Percentiles rank a stretch among this genome's conserved stretches.
Conservation (phyloP, 1,139 yeast species). For the Zygosaccharomyces pseudobailii region DNA sequence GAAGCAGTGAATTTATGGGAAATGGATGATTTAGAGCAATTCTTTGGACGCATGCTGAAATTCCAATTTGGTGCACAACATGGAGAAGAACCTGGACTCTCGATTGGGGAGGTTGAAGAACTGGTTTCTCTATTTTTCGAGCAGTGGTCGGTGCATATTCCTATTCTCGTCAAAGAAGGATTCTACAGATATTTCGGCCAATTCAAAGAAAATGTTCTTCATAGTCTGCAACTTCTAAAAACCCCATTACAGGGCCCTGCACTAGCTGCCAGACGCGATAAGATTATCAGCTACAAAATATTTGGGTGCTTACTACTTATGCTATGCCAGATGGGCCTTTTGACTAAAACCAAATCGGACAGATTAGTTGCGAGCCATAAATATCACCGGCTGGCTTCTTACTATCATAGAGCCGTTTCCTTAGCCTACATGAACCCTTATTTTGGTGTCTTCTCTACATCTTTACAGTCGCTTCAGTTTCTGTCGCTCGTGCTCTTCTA, state of each 20-base stretch:
- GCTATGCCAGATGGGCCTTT: constrained; percentile 54
- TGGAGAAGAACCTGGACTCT: background rate
- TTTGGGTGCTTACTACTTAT: constrained; percentile 59
- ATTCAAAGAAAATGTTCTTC: constrained; percentile 39
- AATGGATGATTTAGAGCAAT: constrained; percentile 24
- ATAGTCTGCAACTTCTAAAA: constrained; percentile 6
- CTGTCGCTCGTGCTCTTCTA: constrained; percentile 65
- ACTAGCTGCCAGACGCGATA: constrained; percentile 28
- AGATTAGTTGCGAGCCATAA: constrained; percentile 11
- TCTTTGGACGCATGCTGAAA: constrained; percentile 22
- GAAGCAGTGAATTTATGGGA: constrained; percentile 25
- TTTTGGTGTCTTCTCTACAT: constrained; percentile 52
- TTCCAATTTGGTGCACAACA: constrained; percentile 11
- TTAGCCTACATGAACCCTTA: constrained; percentile 40
- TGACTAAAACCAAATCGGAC: constrained; percentile 33
- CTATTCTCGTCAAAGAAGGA: constrained; percentile 61
- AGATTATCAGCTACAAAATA: constrained; percentile 31
- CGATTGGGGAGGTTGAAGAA: constrained; percentile 27
- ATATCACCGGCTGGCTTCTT: constrained; percentile 35
- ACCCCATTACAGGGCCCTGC: constrained; percentile 5
- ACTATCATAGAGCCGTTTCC: constrained; percentile 49
- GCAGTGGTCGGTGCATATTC: constrained; percentile 71
- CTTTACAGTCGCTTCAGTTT: constrained; percentile 67
- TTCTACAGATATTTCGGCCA: constrained; percentile 56
- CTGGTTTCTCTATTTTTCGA: constrained; percentile 51